Percentiles rank a stretch among this genome's conserved stretches.
Conservation (phyloP, 768 basidiomycete species). For the Naganishia friedmannii region DNA sequence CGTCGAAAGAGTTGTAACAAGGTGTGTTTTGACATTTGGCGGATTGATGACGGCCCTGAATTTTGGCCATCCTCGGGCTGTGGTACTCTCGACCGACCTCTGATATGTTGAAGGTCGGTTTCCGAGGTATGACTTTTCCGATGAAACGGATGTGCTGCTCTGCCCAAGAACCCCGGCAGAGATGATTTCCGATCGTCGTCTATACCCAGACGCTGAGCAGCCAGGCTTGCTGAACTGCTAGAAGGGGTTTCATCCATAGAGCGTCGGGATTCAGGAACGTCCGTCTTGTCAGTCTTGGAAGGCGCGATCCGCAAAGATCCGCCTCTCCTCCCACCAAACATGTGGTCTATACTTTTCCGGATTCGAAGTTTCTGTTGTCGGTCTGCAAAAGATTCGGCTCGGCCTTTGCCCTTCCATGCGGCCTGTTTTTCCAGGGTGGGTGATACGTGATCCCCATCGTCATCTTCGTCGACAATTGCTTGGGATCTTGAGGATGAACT, state of each 20-base stretch:
- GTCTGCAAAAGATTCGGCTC: constrained; percentile 4
- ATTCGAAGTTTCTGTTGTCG: constrained; percentile 4
- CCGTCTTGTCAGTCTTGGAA: neutral
- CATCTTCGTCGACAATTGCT: neutral
- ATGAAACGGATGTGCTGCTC: constrained; percentile 50
- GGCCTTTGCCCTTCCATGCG: constrained; percentile 16
- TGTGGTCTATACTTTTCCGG: constrained; percentile 14
- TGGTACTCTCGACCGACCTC: constrained; percentile 31
- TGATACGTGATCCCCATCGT: constrained; percentile 13
- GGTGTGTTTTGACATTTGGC: constrained; percentile 26
- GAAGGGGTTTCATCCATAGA: neutral
- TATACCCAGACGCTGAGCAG: neutral
- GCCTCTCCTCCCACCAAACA: constrained; percentile 16
- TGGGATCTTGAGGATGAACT: constrained; percentile 8
- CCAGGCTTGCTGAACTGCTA: neutral
- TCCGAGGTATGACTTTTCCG: constrained; percentile 27
- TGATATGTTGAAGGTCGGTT: constrained; percentile 26
- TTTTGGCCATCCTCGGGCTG: neutral
- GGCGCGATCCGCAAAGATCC: constrained; percentile 14
- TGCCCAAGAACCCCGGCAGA: constrained; percentile 55
- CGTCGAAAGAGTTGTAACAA: constrained; percentile 27
- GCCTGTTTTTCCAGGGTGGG: constrained; percentile 10
- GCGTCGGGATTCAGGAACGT: neutral
- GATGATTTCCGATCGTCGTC: constrained; percentile 46
- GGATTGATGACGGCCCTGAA: constrained; percentile 8